A percentile compares a stretch with the other conserved stretches of the same genome.
phyloP scores from a whole-genome alignment of 1,139 yeast genomes.

The Wickerhamomyces sp. region DNA sequence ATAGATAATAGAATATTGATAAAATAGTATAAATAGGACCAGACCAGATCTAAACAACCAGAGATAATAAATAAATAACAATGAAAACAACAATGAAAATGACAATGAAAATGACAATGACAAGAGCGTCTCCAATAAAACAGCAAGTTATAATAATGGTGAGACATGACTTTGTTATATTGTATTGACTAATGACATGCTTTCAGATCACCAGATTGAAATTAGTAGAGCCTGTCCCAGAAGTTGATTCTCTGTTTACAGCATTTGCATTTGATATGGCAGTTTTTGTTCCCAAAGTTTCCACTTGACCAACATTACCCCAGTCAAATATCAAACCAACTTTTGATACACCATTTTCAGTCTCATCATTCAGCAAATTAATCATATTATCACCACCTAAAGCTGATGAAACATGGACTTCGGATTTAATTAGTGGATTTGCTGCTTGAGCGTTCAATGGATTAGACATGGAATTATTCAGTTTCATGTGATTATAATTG shows the following conservation, averaged over 20 bases:
- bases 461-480: neutral
- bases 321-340: conserved; percentile 1
- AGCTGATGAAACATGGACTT: neutral
- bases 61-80: too few species aligned
- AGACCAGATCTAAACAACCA: too few species aligned
- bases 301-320: neutral
- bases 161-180: too few species aligned
- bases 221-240: neutral
- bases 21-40: too few species aligned
- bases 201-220: neutral
- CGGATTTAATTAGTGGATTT: neutral
- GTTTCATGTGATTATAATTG: neutral
- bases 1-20: too few species aligned
- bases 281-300: neutral
- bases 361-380: neutral
- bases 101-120: too few species aligned
- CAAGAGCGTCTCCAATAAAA: too few species aligned
- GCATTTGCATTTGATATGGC: neutral
- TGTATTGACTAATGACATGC: too few species aligned
- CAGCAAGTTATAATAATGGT: too few species aligned
- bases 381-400: neutral
- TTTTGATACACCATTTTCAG: neutral
- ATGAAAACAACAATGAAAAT: too few species aligned
- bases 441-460: neutral
- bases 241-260: neutral